A percentile compares a stretch with the other conserved stretches of the same genome.
Conservation (phyloP, 2,329 filamentous ascomycete genomes). For the Fusarium concolor region DNA sequence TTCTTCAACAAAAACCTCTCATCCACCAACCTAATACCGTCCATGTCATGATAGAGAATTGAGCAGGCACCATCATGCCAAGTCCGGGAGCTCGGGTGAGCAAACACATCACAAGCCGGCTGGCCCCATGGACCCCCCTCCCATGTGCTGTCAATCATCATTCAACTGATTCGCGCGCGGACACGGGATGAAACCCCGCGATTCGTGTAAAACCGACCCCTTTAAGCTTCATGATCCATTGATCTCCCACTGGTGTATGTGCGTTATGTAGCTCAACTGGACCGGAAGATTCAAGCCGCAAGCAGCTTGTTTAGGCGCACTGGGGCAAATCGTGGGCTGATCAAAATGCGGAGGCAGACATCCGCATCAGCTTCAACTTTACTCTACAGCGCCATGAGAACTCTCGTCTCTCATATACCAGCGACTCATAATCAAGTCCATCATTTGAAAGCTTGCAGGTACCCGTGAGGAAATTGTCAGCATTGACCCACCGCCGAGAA, state of each 20-base stretch:
- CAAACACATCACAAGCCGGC: background rate
- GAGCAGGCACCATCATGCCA: background rate
- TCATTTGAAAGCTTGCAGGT: background rate
- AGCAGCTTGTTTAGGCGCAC: slow-evolving; percentile 12
- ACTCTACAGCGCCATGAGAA: background rate
- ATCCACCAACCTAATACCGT: background rate
- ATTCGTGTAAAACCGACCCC: slow-evolving; percentile 39
- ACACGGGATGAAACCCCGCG: slow-evolving; percentile 5
- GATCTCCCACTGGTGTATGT: background rate
- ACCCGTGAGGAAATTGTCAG: background rate
- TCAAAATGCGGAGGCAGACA: slow-evolving; percentile 16
- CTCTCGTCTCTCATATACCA: background rate
- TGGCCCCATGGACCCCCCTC: background rate
- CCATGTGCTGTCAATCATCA: background rate
- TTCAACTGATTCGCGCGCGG: slow-evolving; percentile 3
- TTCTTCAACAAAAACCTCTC: background rate
- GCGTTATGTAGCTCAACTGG: slow-evolving; percentile 11
- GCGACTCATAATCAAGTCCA: slow-evolving; percentile 5
- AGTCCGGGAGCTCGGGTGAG: background rate
- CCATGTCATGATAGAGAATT: background rate
- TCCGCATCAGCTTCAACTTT: background rate
- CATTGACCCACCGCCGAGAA: background rate
- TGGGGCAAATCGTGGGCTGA: slow-evolving; percentile 36
- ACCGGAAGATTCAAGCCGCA: slow-evolving; percentile 21
- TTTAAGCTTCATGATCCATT: slow-evolving; percentile 20